These are phyloP conservation scores for Calonectria fujianensis DNA, from an alignment of 2,329 filamentous ascomycete species.

Conservation along the genomic window DNA sequence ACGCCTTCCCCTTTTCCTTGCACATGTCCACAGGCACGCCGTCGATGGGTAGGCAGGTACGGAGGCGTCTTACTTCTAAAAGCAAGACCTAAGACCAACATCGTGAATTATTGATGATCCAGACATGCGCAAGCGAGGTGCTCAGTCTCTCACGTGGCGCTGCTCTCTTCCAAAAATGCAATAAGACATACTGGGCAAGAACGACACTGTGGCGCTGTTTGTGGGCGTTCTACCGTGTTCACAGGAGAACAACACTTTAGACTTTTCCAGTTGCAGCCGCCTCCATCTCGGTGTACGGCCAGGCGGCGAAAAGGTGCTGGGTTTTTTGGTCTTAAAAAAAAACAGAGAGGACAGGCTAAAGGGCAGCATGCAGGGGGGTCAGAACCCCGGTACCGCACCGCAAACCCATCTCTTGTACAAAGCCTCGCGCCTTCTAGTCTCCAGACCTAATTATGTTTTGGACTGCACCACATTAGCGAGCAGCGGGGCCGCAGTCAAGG, in stretches of 20 bases:
- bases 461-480: conserved; percentile 11
- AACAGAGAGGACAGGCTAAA: conserved; percentile 9
- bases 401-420: conserved; percentile 30
- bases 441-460: conserved; percentile 22
- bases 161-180: background rate
- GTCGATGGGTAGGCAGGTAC: conserved; percentile 5
- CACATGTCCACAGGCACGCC: background rate
- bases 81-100: background rate
- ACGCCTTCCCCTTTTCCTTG: conserved; percentile 15
- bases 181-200: background rate
- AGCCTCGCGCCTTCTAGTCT: conserved; percentile 36
- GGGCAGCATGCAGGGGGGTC: conserved; percentile 31
- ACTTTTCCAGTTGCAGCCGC: conserved; percentile 25
- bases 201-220: conserved; percentile 15
- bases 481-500: conserved; percentile 31
- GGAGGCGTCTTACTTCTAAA: conserved; percentile 6
- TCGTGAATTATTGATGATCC: conserved; percentile 11
- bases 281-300: conserved; percentile 13
- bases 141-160: conserved; percentile 18
- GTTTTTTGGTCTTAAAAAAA: background rate
- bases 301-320: background rate
- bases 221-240: conserved; percentile 24
- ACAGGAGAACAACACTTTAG: conserved; percentile 33
- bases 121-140: conserved; percentile 24
- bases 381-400: conserved; percentile 28